Percentiles rank a stretch among this genome's conserved stretches.
Evolutionary conservation across 257 asterid genomes (phyloP).

Genomic region (Solanum chaucha): DNA sequence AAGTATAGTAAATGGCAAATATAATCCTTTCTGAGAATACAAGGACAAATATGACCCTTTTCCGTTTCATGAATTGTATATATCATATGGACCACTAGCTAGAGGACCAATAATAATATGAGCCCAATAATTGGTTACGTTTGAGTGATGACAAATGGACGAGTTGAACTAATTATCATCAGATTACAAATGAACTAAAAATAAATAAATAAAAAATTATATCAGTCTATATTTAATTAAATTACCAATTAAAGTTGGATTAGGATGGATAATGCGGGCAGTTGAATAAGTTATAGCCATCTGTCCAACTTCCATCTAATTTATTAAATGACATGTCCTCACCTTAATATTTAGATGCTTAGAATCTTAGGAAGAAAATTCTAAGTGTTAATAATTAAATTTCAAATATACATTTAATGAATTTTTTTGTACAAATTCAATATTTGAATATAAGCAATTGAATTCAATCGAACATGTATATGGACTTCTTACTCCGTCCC

Average conservation of each 20-base stretch:
- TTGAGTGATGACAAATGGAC: neutral
- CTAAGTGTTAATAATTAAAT: neutral
- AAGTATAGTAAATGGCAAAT: no score
- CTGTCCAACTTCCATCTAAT: neutral
- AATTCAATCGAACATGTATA: no score
- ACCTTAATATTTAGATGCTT: neutral
- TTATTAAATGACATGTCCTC: neutral
- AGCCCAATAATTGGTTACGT: no score
- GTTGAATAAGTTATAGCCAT: neutral
- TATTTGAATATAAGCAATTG: neutral
- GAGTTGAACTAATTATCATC: neutral
- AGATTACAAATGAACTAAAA: no score
- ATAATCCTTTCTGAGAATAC: no score
- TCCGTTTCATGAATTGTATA: no score
- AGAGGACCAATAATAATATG: neutral
- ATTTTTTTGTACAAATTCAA: neutral
- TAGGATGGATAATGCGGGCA: neutral
- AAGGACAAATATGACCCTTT: no score
- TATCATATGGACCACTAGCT: neutral
- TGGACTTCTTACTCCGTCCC: neutral
- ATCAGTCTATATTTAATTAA: no score
- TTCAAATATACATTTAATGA: neutral
- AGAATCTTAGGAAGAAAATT: neutral
- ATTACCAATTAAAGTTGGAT: neutral
- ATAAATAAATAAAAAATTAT: no score